A percentile compares a stretch with the other conserved stretches of the same genome.
Evolutionary conservation across 2,329 filamentous ascomycete species (phyloP).

Genomic region (Trichoderma endophyticum): DNA sequence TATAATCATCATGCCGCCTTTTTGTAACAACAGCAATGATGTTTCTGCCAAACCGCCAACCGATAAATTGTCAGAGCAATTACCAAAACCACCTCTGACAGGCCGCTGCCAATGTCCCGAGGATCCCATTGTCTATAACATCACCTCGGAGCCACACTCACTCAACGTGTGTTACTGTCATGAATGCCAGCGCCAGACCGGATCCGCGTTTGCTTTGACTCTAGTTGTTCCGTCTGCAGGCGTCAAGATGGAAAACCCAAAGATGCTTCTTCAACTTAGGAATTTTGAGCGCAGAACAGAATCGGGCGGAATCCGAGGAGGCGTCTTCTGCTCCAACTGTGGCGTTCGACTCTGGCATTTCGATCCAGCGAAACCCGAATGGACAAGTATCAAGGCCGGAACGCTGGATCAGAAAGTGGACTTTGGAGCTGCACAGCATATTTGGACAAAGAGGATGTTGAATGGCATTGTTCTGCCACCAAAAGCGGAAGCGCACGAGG

Average conservation of each 20-base stretch:
- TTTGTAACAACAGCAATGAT: neutral
- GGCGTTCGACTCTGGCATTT: neutral
- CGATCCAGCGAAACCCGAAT: neutral
- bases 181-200: neutral
- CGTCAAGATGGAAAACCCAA: neutral
- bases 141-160: neutral
- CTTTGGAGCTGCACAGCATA: neutral
- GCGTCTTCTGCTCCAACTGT: neutral
- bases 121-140: neutral
- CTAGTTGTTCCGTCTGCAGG: neutral
- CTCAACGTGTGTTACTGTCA: neutral
- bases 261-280: neutral
- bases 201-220: neutral
- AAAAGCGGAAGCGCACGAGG: neutral
- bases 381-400: neutral
- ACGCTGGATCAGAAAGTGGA: neutral
- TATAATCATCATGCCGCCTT: neutral
- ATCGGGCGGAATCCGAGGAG: neutral
- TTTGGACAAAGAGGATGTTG: neutral
- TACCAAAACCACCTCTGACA: neutral
- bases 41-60: neutral
- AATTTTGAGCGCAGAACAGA: neutral
- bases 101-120: neutral
- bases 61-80: neutral
- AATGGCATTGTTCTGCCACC: neutral